Evolutionary conservation across 164 flowering plant species (phyloP).

Genomic region (Tetrastigma voinierianum): DNA sequence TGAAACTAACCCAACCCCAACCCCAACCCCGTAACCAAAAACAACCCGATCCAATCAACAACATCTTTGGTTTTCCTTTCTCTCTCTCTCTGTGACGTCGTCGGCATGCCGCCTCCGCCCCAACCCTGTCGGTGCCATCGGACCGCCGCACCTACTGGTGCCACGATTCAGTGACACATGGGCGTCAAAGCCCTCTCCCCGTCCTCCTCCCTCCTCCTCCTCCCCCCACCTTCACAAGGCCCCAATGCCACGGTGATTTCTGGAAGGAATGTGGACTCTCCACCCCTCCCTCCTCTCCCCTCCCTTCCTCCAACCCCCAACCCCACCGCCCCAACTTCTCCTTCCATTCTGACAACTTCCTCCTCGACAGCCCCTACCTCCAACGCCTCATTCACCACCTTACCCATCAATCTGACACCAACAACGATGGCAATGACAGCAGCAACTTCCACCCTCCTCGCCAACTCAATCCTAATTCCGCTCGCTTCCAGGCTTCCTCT

Average conservation of each 20-base stretch:
- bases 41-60: no score
- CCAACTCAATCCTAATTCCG: conserved; percentile 8
- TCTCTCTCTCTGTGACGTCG: no score
- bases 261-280: conserved; percentile 60
- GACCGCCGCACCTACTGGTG: conserved; percentile 51
- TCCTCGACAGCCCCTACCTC: conserved; percentile 36
- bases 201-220: conserved; percentile 24
- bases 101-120: no score
- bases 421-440: not conserved
- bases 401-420: conserved; percentile 16
- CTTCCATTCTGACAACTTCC: conserved; percentile 20
- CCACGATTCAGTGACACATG: conserved; percentile 70
- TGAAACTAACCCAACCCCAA: no score
- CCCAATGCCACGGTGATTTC: conserved; percentile 49
- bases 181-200: conserved; percentile 42
- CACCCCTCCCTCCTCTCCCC: conserved; percentile 1
- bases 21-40: no score
- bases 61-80: no score
- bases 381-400: conserved; percentile 48
- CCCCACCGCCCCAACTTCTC: conserved; percentile 11
- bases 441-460: conserved; percentile 1
- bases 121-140: no score
- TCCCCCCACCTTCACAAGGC: no score
- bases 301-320: conserved; percentile 1
- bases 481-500: conserved; percentile 35